phyloP scores from a whole-genome alignment of 345 rosid species.

The Eucalyptus melliodora region DNA sequence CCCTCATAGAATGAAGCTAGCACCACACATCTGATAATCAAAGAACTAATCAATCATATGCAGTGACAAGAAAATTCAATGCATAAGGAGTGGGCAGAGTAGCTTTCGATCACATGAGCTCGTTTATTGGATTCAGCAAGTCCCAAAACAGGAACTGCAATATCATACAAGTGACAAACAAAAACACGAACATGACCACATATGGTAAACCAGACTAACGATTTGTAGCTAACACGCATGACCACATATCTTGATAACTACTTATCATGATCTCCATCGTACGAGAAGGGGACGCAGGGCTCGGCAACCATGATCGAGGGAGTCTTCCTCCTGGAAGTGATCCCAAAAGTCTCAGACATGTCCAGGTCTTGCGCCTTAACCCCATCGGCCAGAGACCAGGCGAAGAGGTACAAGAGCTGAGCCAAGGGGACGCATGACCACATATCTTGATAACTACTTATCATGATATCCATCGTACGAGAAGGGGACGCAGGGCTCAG shows the following conservation, averaged over 20 bases:
- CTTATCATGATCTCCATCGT: not conserved
- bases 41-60: not conserved
- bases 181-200: not conserved
- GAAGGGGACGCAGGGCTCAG: not conserved
- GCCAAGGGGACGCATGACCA: not conserved
- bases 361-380: not conserved
- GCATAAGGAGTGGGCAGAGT: not conserved
- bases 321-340: not conserved
- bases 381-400: not conserved
- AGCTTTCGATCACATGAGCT: not conserved
- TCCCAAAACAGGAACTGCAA: not conserved
- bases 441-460: not conserved
- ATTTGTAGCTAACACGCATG: not conserved
- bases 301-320: not conserved
- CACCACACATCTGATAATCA: not conserved
- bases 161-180: not conserved
- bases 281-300: not conserved
- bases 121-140: not conserved
- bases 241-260: not conserved
- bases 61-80: not conserved
- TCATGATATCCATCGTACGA: not conserved
- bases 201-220: not conserved
- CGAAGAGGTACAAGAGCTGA: not conserved
- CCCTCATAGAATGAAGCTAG: not conserved
- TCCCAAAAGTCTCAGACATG: not conserved